Evolutionary conservation across 1,284 basidiomycete genomes (phyloP), one percentile per base, ranked within the genome.

Genomic region (Anthracocystis panici-leucophaei): DNA sequence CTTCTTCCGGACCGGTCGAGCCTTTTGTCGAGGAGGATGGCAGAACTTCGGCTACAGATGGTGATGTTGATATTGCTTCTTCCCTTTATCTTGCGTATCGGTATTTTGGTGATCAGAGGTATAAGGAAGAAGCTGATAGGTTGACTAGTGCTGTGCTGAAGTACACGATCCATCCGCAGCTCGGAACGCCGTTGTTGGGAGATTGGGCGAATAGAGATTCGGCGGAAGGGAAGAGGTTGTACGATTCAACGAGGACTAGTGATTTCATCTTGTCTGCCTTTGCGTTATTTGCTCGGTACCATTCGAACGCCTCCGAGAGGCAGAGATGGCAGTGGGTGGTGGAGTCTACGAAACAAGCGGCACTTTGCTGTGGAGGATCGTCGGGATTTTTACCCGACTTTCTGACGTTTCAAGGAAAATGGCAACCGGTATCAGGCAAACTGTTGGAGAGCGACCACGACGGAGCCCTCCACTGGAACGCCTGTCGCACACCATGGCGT

Each of bases 1-100:
- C 57, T 5, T 11, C 42, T 21, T 31, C 49, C 6, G 57, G 42
- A 14, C 16, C 11, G 44, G 74, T 46, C 33, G 38, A 45, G 45
- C 78, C 48, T 1, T 82, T 73, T 51, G 75, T 77, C 14, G 77
- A 68, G 11, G 72, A 79, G 16, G 81, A 82, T 25, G 81, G 78
- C 0, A 35, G 54, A 16, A 77, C 75, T 1, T 74, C 65, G 10
- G 81, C 81, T 5, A 82, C 81, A 3, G 81, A 82, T 56, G 81
- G 81, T 42, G 81, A 82, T 49, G 69, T 82, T 31, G 81, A 82
- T 57, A 82, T 82, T 46, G 81, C 81, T 3, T 75, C 77, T 0
- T 60, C 80, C 7, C 77, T 82, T 4, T 80, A 80, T 46, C 58
- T 75, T 0, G 81, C 80, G 2, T 21, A 41, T 0, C 51, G 51